Evolutionary conservation across 352 stramenopile species (phyloP), one percentile per base, ranked within the genome.

Genomic region (Thraustotheca clavata): DNA sequence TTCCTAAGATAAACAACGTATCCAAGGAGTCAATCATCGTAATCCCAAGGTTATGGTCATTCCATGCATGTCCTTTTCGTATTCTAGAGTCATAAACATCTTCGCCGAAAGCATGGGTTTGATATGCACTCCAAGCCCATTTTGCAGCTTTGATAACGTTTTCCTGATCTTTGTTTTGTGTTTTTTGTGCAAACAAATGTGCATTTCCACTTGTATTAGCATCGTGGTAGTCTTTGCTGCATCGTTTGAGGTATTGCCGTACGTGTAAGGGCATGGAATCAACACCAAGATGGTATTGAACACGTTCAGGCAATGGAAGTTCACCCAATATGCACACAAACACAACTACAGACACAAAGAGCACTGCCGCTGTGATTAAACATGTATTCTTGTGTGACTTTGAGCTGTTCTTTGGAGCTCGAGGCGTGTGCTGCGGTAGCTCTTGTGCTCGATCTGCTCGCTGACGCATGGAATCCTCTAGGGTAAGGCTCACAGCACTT

Each of bases 91-190:
- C 43, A 9, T 35, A 52, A 24, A 52, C 43, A 18, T 91, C 83
- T 48, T 79, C 66, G 46, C 83, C 79, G 36, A 86, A 91, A 9
- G 83, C 83, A 50, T 86, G 78, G 6, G 73, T 75, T 29, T 80
- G 75, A 62, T 91, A 91, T 9, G 76, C 83, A 49, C 86, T 77
- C 83, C 83, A 91, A 20, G 83, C 83, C 83, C 83, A 91, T 32
- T 74, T 67, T 36, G 87, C 68, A 77, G 89, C 89, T 16, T 74
- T 70, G 1, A 65, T 75, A 40, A 89, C 83, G 3, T 31, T 24
- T 11, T 20, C 43, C 34, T 52, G 43, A 24, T 52, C 43, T 24
- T 8, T 31, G 8, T 52, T 9, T 6, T 9, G 2, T 9, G 9
- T 26, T 26, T 9, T 24, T 14, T 18, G 43, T 18, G 34, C 16